Base-by-base conservation (phyloP, 306 rosid genomes). In the Vigna mungo region DNA sequence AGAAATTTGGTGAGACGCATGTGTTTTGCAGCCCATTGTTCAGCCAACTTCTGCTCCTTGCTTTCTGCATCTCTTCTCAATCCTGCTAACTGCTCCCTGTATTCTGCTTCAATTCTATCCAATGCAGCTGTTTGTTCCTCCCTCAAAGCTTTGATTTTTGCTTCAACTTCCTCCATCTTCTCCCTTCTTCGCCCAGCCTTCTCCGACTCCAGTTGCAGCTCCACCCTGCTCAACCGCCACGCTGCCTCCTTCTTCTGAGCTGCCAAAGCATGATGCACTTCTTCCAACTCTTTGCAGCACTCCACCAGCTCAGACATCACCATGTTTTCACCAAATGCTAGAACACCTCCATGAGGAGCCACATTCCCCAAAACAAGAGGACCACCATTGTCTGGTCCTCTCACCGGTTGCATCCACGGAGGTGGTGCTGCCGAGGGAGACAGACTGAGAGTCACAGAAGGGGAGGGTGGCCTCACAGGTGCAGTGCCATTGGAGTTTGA, bases 31-130 rank as follows among this genome's bases (percentile, higher is more conserved):
- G 91, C 84, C 98, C 97, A 92, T 84, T 92, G 98, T 65, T 94
- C 98, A 65, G 96, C 88, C 89, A 94, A 54, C 83, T 94, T 94
- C 77, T 92, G 98, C 83, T 94, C 98, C 83, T 94, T 94, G 43
- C 86, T 83, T 77, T 94, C 96, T 10, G 96, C 98, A 59, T 94
- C 98, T 79, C 94, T 89, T 82, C 89, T 89, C 73, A 94, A 68
- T 59, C 92, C 97, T 14, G 89, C 87, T 54, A 94, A 74, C 72
- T 94, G 98, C 34, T 94, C 97, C 77, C 87, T 81, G 71, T 92
- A 94, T 62, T 94, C 97, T 7, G 87, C 86, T 86, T 94, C 98
- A 23, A 94, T 88, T 82, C 92, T 88, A 65, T 94, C 98, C 82
- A 94, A 55, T 6, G 88, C 89, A 49, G 78, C 82, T 36, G 88